Percentiles rank a stretch among this genome's conserved stretches.
Conservation (phyloP, 23 red algal species). For the Gracilaria gracilis region DNA sequence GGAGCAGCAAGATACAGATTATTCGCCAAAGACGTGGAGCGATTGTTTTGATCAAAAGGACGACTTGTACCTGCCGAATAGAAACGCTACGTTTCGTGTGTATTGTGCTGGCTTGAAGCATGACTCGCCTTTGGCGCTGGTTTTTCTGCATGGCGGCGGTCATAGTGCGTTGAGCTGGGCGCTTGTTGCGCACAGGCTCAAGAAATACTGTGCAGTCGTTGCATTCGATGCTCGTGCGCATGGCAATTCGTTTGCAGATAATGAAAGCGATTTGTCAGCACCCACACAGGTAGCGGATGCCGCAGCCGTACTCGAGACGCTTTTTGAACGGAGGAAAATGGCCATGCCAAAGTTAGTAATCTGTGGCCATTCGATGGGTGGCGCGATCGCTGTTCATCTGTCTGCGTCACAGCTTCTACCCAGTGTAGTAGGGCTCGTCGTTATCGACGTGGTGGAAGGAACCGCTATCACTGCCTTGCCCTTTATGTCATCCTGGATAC, state of each 20-base stretch:
- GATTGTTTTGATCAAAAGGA: conserved; percentile 47
- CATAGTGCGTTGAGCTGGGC: conserved; percentile 89
- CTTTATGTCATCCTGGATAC: conserved; percentile 84
- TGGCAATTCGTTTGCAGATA: conserved; percentile 67
- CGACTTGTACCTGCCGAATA: conserved; percentile 36
- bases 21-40: conserved; percentile 43
- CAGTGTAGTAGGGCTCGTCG: conserved; percentile 74
- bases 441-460: conserved; percentile 98
- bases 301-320: conserved; percentile 42
- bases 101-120: conserved; percentile 54
- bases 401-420: conserved; percentile 44
- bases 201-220: conserved; percentile 39
- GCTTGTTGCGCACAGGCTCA: conserved; percentile 31
- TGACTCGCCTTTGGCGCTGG: conserved; percentile 15
- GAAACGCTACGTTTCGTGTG: conserved; percentile 60
- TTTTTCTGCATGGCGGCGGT: conserved; percentile 95
- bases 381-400: conserved; percentile 86
- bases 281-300: conserved; percentile 86
- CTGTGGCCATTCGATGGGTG: conserved; percentile 97
- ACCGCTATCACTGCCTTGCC: conserved; percentile 89
- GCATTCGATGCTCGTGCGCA: conserved; percentile 98
- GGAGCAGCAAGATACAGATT: not conserved
- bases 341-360: conserved; percentile 67
- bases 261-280: conserved; percentile 84
- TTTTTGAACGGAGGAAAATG: conserved; percentile 23